phyloP scores from a whole-genome alignment of 2,329 filamentous ascomycete species.

The Penicillium capsulatum region DNA sequence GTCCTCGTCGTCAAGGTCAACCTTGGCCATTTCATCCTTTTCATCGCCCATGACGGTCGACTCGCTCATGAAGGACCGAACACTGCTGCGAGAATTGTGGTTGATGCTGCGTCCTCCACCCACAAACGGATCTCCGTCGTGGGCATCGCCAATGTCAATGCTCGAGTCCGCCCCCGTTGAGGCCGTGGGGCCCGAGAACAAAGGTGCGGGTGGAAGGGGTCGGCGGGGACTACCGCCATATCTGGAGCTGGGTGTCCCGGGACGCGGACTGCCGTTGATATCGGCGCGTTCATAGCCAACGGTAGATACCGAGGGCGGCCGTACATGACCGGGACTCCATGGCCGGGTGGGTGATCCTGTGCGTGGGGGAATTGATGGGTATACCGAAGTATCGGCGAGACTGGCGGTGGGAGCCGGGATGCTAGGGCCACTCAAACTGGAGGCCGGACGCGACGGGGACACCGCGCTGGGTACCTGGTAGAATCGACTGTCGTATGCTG shows the following conservation, averaged over 20 bases:
- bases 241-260: conserved; percentile 81
- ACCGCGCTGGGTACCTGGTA: conserved; percentile 27
- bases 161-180: conserved; percentile 40
- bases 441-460: conserved; percentile 38
- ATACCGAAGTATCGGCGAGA: conserved; percentile 34
- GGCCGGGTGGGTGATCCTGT: conserved; percentile 46
- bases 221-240: conserved; percentile 85
- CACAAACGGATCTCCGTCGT: conserved; percentile 73
- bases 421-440: conserved; percentile 41
- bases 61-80: conserved; percentile 59
- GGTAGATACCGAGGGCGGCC: conserved; percentile 59
- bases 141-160: conserved; percentile 52
- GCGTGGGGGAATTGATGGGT: conserved; percentile 32
- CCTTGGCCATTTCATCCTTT: conserved; percentile 40
- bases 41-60: conserved; percentile 57
- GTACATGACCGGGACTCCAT: conserved; percentile 62
- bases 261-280: conserved; percentile 81
- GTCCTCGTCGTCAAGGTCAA: conserved; percentile 45
- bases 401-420: conserved; percentile 40
- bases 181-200: conserved; percentile 62
- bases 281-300: conserved; percentile 80
- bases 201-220: conserved; percentile 80
- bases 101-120: conserved; percentile 35
- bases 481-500: conserved; percentile 22
- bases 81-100: conserved; percentile 52